Conservation (phyloP, 2,329 filamentous ascomycete genomes). For the Alternaria sp. region DNA sequence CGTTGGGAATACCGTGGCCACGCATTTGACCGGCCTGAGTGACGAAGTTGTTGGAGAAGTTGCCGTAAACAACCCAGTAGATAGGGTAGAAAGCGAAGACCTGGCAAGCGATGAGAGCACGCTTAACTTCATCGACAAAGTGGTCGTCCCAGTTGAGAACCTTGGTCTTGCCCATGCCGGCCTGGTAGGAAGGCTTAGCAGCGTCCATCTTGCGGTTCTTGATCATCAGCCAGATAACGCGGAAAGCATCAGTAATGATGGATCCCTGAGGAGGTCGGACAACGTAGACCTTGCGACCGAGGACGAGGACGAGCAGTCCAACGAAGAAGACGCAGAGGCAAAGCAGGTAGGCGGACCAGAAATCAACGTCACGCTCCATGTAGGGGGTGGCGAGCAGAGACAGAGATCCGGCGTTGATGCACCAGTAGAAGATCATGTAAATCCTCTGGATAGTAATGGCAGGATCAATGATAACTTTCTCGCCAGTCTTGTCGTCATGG, state of each 20-base stretch:
- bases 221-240: slow-evolving; percentile 66
- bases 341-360: slow-evolving; percentile 73
- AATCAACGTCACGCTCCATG: slow-evolving; percentile 74
- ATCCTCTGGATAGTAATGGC: slow-evolving; percentile 59
- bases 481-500: slow-evolving; percentile 53
- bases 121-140: slow-evolving; percentile 77
- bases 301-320: slow-evolving; percentile 63
- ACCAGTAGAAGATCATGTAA: slow-evolving; percentile 72
- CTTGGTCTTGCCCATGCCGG: slow-evolving; percentile 57
- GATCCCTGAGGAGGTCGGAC: slow-evolving; percentile 51
- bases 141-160: slow-evolving; percentile 70
- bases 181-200: slow-evolving; percentile 72
- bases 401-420: slow-evolving; percentile 76
- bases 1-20: slow-evolving; percentile 57
- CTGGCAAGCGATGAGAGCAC: slow-evolving; percentile 70
- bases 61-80: slow-evolving; percentile 56
- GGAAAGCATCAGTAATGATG: slow-evolving; percentile 60
- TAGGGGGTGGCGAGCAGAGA: slow-evolving; percentile 74
- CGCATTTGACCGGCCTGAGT: slow-evolving; percentile 56
- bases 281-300: slow-evolving; percentile 50
- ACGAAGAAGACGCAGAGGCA: slow-evolving; percentile 72
- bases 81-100: slow-evolving; percentile 65
- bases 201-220: slow-evolving; percentile 65
- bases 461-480: slow-evolving; percentile 58
- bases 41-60: slow-evolving; percentile 57